Percentiles rank a stretch among this genome's conserved stretches.
Conservation (phyloP, 176 grass and related monocot genomes). For the Rhynchospora pubera region DNA sequence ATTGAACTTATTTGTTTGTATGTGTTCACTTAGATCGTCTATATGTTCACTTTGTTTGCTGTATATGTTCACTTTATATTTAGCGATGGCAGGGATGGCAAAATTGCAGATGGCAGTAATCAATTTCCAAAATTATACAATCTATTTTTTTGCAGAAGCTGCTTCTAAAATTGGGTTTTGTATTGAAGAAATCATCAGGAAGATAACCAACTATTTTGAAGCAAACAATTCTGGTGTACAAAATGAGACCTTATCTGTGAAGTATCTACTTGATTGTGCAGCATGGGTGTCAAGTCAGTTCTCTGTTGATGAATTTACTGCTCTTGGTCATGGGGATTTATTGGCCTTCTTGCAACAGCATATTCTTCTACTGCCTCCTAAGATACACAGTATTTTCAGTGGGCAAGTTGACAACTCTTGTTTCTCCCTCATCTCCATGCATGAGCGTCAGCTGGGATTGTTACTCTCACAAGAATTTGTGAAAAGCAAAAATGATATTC, state of each 20-base stretch:
- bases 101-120: too few relatives aligned
- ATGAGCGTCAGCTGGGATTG: conserved; percentile 49
- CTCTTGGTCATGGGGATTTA: conserved; percentile 74
- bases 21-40: too few relatives aligned
- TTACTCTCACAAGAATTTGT: conserved; percentile 52
- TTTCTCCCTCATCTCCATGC: conserved; percentile 41
- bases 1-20: too few relatives aligned
- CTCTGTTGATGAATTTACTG: conserved; percentile 62
- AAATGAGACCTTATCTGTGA: conserved; percentile 30
- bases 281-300: conserved; percentile 47
- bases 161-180: conserved; percentile 32
- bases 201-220: conserved; percentile 56
- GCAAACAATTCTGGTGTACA: conserved; percentile 31
- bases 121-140: not conserved
- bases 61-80: too few relatives aligned
- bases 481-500: conserved; percentile 45
- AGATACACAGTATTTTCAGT: conserved; percentile 44
- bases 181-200: conserved; percentile 57
- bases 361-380: conserved; percentile 37
- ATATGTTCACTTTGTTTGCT: too few relatives aligned
- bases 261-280: conserved; percentile 62
- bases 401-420: conserved; percentile 24
- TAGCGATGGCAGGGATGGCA: too few relatives aligned
- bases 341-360: conserved; percentile 71
- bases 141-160: not conserved